Conservation (phyloP, 2,329 filamentous ascomycete genomes). For the Ascochyta koolunga region DNA sequence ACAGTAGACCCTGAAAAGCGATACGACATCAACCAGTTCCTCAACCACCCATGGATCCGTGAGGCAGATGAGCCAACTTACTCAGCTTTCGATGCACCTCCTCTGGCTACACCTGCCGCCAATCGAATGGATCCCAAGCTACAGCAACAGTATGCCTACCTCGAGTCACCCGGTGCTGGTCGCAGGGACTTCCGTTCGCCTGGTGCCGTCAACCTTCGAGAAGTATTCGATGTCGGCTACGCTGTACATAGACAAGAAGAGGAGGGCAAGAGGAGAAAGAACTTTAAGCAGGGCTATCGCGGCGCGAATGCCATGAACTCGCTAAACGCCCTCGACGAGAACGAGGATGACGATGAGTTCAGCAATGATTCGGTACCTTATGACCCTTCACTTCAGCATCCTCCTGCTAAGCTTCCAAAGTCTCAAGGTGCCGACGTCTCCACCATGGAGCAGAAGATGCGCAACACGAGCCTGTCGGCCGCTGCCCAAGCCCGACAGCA, state of each 20-base stretch:
- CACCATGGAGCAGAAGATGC: conserved; percentile 85
- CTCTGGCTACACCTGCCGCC: conserved; percentile 69
- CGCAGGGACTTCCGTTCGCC: conserved; percentile 94
- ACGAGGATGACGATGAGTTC: conserved; percentile 70
- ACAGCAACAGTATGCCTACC: conserved; percentile 58
- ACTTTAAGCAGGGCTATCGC: conserved; percentile 74
- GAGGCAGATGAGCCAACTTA: conserved; percentile 71
- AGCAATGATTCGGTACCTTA: conserved; percentile 66
- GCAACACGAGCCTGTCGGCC: conserved; percentile 76
- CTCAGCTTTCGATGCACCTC: conserved; percentile 71
- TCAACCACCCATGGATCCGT: conserved; percentile 92
- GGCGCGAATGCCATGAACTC: conserved; percentile 68
- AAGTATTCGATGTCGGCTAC: conserved; percentile 98
- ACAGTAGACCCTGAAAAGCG: conserved; percentile 95
- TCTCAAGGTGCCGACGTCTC: conserved; percentile 67
- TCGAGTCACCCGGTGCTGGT: conserved; percentile 68
- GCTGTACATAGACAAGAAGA: conserved; percentile 97
- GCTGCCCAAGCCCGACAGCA: conserved; percentile 66
- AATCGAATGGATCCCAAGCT: conserved; percentile 64
- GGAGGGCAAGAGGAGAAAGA: conserved; percentile 88
- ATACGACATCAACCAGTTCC: conserved; percentile 90
- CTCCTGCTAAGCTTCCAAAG: conserved; percentile 71
- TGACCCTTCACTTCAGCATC: conserved; percentile 54
- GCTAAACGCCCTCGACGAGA: conserved; percentile 69
- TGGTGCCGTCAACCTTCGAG: conserved; percentile 90